phyloP scores from a whole-genome alignment of 345 rosid species.

The Citrus unshiu region DNA sequence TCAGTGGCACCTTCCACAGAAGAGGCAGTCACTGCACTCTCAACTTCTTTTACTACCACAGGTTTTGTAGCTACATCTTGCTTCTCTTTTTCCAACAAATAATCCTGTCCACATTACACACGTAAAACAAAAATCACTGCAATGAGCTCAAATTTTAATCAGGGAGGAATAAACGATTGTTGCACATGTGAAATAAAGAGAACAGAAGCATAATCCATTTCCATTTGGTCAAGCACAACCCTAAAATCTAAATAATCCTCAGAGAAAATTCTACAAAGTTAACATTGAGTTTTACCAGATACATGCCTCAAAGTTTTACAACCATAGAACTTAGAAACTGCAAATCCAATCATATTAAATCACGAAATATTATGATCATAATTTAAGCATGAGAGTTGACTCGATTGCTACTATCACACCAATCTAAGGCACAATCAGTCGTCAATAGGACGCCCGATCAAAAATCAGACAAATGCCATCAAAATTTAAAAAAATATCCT shows the following conservation, averaged over 20 bases:
- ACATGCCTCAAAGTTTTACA: neutral
- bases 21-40: constrained; percentile 34
- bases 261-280: neutral
- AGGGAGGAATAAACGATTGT: neutral
- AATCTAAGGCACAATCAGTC: neutral
- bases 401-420: neutral
- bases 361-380: neutral
- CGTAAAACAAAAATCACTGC: neutral
- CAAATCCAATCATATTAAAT: neutral
- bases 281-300: neutral
- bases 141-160: constrained; percentile 6
- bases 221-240: neutral
- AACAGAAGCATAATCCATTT: neutral
- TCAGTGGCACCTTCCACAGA: constrained; percentile 40
- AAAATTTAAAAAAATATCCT: neutral
- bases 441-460: neutral
- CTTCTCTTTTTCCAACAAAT: constrained; percentile 68
- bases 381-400: neutral
- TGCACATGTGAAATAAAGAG: neutral
- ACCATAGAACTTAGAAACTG: neutral
- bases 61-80: constrained; percentile 37
- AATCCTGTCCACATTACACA: constrained; percentile 45
- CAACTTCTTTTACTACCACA: constrained; percentile 50
- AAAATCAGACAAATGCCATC: neutral
- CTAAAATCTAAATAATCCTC: neutral